Base-by-base conservation (phyloP, 441 rosid species). In the Pelargonium fulgidum region DNA sequence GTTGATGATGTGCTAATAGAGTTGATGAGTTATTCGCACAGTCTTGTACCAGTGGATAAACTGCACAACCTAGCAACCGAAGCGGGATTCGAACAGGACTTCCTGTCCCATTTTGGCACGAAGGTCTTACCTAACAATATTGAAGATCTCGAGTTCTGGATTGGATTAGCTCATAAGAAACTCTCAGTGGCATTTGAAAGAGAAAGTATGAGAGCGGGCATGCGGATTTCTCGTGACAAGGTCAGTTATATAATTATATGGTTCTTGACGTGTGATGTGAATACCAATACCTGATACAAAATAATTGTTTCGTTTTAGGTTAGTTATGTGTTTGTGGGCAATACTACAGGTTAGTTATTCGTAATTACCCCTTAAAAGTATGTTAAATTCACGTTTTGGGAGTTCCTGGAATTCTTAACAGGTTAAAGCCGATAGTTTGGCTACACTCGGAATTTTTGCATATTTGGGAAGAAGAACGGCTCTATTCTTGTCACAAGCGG, bases 61-160 rank as follows among this genome's bases (percentile, higher is more conserved):
- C 72, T 85, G 68, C 82, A 86, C 68, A 73, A 82, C 24, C 76
- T 88, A 65, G 86, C 91, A 45, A 82, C 80, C 8, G 84, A 81
- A 66, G 91, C 87, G 10, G 91, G 94, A 65, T 88, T 86, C 66
- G 89, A 88, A 70, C 72, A 19, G 22, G 77, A 85, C 66, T 86
- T 88, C 75, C 83, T 88, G 67, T 78, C 68, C n/a, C 85, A 82
- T 75, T 85, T 86, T 77, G 94, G 94, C 62, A 76, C 73, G 52
- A 84, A 81, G 67, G 67, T 84, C 71, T 69, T 83, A 10, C 84
- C 83, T 45, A 67, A 79, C 69, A 70, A 86, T 72, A 76, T 67
- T 48, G 91, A 86, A 61, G 91, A 88, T 70, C 76, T 85, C 50
- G 91, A 88, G 75, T 85, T 88, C 71, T 88, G 89, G 91, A 84